A percentile compares a stretch with the other conserved stretches of the same genome.
These are phyloP conservation scores for Nissolia schottii DNA, from an alignment of 306 rosid species.

Conservation along the genomic window DNA sequence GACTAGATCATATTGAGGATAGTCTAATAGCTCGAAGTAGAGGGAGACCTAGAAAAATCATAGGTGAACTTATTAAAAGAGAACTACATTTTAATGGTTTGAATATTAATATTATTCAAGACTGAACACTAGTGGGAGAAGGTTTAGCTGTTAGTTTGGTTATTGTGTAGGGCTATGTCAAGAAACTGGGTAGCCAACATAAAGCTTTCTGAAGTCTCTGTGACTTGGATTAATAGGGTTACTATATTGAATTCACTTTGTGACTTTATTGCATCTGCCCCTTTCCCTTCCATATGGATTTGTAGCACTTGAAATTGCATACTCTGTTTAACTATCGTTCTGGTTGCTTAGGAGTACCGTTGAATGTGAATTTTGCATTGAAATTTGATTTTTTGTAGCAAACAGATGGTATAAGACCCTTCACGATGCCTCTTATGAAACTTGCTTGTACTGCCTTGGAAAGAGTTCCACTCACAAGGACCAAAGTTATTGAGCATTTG, in stretches of 20 bases:
- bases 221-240: not conserved
- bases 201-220: too few species aligned
- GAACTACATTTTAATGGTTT: too few species aligned
- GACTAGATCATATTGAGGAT: too few species aligned
- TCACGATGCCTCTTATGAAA: conserved; percentile 92
- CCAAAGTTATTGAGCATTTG: conserved; percentile 69
- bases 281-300: not conserved
- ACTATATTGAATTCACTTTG: not conserved
- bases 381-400: conserved; percentile 45
- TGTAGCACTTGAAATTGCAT: not conserved
- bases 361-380: conserved; percentile 1
- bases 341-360: conserved; percentile 1
- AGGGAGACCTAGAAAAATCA: too few species aligned
- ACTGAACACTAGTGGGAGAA: too few species aligned
- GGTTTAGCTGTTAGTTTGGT: too few species aligned
- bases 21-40: too few species aligned
- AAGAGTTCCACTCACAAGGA: conserved; percentile 84
- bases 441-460: conserved; percentile 93
- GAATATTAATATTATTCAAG: too few species aligned
- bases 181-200: too few species aligned
- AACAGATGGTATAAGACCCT: conserved; percentile 90
- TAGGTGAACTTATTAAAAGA: too few species aligned
- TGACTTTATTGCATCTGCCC: not conserved
- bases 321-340: conserved; percentile 5
- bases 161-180: too few species aligned